phyloP scores from a whole-genome alignment of 2,329 filamentous ascomycete species.

The Xylaria digitata region DNA sequence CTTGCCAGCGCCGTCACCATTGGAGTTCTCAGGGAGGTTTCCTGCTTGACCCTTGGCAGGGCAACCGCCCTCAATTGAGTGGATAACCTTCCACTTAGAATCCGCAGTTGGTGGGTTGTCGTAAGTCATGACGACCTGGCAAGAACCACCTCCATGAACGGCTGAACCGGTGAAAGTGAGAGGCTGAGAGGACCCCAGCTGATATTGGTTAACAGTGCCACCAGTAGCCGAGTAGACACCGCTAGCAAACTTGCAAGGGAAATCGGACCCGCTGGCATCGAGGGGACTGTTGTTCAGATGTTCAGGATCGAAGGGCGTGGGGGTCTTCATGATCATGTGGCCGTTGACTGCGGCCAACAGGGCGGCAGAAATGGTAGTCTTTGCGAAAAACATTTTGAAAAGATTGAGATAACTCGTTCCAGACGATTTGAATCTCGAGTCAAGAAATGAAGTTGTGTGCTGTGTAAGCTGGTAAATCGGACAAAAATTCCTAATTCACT shows the following conservation, averaged over 20 bases:
- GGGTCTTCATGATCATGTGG: constrained; percentile 80
- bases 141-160: constrained; percentile 90
- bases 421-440: constrained; percentile 52
- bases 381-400: constrained; percentile 63
- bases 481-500: constrained; percentile 29
- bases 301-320: constrained; percentile 68
- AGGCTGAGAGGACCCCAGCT: constrained; percentile 69
- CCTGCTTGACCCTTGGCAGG: constrained; percentile 68
- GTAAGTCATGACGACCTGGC: constrained; percentile 87
- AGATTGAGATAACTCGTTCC: constrained; percentile 55
- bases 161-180: constrained; percentile 78
- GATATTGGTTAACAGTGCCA: constrained; percentile 67
- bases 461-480: constrained; percentile 41
- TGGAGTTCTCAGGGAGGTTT: constrained; percentile 65
- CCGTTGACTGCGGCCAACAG: constrained; percentile 71
- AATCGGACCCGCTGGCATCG: constrained; percentile 69
- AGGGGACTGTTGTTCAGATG: constrained; percentile 72
- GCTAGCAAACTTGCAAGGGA: constrained; percentile 79
- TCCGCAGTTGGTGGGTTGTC: constrained; percentile 74
- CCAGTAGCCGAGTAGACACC: constrained; percentile 58
- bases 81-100: constrained; percentile 87
- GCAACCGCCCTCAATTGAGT: constrained; percentile 88
- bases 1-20: constrained; percentile 59
- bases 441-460: constrained; percentile 44
- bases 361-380: constrained; percentile 64